Evolutionary conservation across 768 basidiomycete genomes (phyloP), one percentile per base, ranked within the genome.

Genomic region (Mycena galopus): DNA sequence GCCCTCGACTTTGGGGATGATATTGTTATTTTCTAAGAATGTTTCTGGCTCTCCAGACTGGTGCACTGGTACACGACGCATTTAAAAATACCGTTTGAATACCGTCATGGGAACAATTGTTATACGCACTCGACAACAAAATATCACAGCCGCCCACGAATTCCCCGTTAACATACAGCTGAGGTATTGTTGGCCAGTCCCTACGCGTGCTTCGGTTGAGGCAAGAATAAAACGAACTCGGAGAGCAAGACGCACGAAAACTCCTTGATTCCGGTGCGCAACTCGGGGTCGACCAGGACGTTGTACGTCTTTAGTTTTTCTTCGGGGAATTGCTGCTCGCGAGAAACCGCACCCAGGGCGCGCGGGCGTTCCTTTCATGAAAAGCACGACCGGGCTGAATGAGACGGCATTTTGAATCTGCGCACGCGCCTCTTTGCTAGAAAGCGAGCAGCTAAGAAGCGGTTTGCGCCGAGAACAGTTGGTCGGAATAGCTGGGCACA

Each of bases 121-220:
- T 68, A 69, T 21, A 91, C 96, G 84, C 78, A 96, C 96, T 98
- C 74, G 91, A 89, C 30, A 98, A 81, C 25, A 98, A 83, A 76
- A 99, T 98, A 84, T 99, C 97, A 81, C 97, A 98, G 64, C 97
- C 98, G 35, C 97, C 97, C 50, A 99, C 87, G 78, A 99, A 99
- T 80, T 98, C 96, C 6, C 97, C 97, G 65, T 94, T 92, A 39
- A 99, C 88, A 78, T 97, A 99, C 16, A 99, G 81, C 80, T 99
- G 97, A 14, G 97, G 97, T 74, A 99, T 92, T 23, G 97, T 99
- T 17, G 97, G 97, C 97, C 97, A 99, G 74, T 98, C 95, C 27
- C 97, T 99, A 77, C 19, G 69, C 35, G 33, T 32, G 27, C 17
- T 51, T 25, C 17, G 17, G 3, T 27, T 58, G 14, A 39, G 39